Evolutionary conservation across 2,329 filamentous ascomycete genomes (phyloP), one percentile per base, ranked within the genome.

Genomic region (Aspergillus alliaceus): DNA sequence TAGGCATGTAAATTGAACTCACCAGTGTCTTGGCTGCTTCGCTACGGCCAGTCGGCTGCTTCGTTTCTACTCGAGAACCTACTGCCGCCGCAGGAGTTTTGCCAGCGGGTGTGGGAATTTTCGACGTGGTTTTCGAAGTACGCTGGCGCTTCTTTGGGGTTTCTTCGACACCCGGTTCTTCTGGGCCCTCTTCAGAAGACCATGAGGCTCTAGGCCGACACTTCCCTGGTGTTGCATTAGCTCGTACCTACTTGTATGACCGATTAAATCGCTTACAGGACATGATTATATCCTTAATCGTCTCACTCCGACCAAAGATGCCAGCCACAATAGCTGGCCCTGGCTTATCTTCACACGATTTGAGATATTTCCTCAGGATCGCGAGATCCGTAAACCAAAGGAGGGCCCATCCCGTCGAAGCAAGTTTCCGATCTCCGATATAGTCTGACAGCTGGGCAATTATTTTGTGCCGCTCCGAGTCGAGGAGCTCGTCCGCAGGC

Each of bases 361-460:
- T n/a, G n/a, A n/a, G n/a, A n/a, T n/a, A n/a, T n/a, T n/a, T n/a
- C n/a, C n/a, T 6, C n/a, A 39, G n/a, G 18, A 3, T 18, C 18
- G 18, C 8, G 4, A 39, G 18, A 8, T 39, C 35, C 5, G 35
- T n/a, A 18, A 39, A 39, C 35, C 35, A 39, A 1, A 39, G 15
- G 3, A 9, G 11, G 20, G 18, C 35, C 35, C 35, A 39, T 20
- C 2, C 18, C 5, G n/a, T 12, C 5, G 35, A 39, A 5, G 7
- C 4, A 22, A 39, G 0, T 0, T 0, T 0, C 18, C n/a, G 7
- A 1, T 22, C 35, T 20, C 3, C 4, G 5, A 39, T 18, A 39
- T 2, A 2, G 0, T 9, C 1, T 3, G n/a, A 18, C 0, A 39
- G 18, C 6, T 18, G 3, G 4, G 0, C 11, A 0, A 39, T 39